Conservation (phyloP, 495 filamentous ascomycete species). For the Penicillium samsonianum region DNA sequence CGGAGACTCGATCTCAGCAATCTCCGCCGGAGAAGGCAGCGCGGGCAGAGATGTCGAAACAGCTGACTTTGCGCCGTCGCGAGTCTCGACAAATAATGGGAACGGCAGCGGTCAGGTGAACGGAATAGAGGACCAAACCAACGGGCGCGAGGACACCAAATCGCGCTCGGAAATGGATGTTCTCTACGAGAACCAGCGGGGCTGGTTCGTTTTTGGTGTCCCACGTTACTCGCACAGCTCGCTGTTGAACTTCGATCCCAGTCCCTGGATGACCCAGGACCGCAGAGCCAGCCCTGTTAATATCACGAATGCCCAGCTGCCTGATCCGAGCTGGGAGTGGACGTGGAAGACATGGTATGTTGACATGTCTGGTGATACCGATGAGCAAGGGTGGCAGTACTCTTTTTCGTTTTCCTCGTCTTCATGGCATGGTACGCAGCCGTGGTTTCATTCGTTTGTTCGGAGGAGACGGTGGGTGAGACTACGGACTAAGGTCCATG, state of each 20-base stretch:
- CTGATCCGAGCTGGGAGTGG: slow-evolving; percentile 97
- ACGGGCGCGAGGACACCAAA: slow-evolving; percentile 12
- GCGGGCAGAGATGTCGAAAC: slow-evolving; percentile 16
- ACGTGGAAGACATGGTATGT: slow-evolving; percentile 93
- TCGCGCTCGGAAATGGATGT: slow-evolving; percentile 68
- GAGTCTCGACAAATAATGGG: slow-evolving; percentile 20
- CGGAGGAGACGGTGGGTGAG: slow-evolving; percentile 86
- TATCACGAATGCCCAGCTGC: slow-evolving; percentile 87
- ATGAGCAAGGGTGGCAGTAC: slow-evolving; percentile 96
- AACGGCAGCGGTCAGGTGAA: slow-evolving; percentile 21
- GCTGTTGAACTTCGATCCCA: slow-evolving; percentile 82
- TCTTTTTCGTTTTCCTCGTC: slow-evolving; percentile 81
- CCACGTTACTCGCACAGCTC: slow-evolving; percentile 84
- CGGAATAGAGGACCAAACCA: slow-evolving; percentile 15
- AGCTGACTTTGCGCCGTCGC: slow-evolving; percentile 22
- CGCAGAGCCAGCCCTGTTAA: slow-evolving; percentile 76
- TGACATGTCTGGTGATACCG: slow-evolving; percentile 83
- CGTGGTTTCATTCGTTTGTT: slow-evolving; percentile 92
- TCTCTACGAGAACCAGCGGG: slow-evolving; percentile 91
- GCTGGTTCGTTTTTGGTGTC: slow-evolving; percentile 83
- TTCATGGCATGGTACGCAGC: slow-evolving; percentile 87
- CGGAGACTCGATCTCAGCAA: slow-evolving; percentile 26
- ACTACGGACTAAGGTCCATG: slow-evolving; percentile 63
- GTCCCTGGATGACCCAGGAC: slow-evolving; percentile 78
- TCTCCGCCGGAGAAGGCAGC: slow-evolving; percentile 20